Conservation (phyloP, 495 filamentous ascomycete species). For the Penicillium parvum region DNA sequence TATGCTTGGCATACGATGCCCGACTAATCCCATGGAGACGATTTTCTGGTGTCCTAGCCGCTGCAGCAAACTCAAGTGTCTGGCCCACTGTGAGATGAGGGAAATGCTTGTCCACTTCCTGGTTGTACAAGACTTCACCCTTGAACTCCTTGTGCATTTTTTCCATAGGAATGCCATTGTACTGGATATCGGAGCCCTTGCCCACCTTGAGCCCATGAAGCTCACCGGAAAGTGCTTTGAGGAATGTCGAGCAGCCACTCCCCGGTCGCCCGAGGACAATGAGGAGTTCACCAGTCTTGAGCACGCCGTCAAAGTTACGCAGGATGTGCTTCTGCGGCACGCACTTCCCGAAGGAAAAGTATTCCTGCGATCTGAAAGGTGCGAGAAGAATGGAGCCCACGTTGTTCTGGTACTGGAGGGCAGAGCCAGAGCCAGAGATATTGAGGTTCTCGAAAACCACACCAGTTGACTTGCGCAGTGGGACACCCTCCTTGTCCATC, state of each 20-base stretch:
- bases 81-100: constrained; percentile 63
- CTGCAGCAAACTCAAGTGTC: constrained; percentile 60
- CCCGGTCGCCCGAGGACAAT: constrained; percentile 43
- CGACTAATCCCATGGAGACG: constrained; percentile 41
- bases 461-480: constrained; percentile 35
- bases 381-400: constrained; percentile 45
- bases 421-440: constrained; percentile 51
- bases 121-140: constrained; percentile 62
- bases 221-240: constrained; percentile 37
- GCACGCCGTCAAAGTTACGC: constrained; percentile 37
- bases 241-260: constrained; percentile 43
- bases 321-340: constrained; percentile 39
- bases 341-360: constrained; percentile 27
- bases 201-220: constrained; percentile 38
- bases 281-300: constrained; percentile 37
- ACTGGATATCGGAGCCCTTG: constrained; percentile 43
- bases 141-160: constrained; percentile 55
- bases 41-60: constrained; percentile 46
- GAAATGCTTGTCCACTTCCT: constrained; percentile 62
- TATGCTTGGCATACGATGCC: constrained; percentile 41
- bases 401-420: constrained; percentile 54
- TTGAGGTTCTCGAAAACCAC: constrained; percentile 50
- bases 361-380: constrained; percentile 45
- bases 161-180: constrained; percentile 48
- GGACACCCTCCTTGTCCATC: constrained; percentile 42